These are phyloP conservation scores for Alliaria petiolata DNA, from an alignment of 345 rosid species.

Conservation along the genomic window DNA sequence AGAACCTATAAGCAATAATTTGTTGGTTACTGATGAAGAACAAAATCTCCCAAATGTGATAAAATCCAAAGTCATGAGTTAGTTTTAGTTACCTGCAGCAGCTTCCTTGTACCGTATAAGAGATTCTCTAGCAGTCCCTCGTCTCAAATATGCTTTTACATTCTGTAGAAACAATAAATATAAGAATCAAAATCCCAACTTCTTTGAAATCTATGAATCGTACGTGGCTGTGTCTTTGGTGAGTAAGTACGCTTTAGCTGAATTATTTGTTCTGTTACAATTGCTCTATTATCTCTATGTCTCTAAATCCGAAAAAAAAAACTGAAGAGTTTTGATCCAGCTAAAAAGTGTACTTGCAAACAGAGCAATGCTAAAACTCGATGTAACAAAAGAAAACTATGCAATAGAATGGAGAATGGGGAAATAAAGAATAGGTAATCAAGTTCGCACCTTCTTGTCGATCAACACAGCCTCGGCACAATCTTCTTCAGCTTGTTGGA, in stretches of 20 bases:
- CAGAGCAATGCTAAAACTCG: background rate
- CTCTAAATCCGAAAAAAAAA: too few species aligned
- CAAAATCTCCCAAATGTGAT: background rate
- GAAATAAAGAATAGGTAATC: background rate
- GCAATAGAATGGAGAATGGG: background rate
- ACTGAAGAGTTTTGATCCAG: too few species aligned
- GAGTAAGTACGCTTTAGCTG: too few species aligned
- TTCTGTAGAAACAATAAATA: slow-evolving; percentile 44
- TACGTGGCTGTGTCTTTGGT: background rate
- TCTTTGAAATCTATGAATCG: background rate
- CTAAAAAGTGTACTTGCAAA: background rate
- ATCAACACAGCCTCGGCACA: slow-evolving; percentile 70
- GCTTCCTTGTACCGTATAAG: slow-evolving; percentile 75
- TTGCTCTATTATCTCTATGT: too few species aligned
- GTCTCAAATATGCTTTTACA: slow-evolving; percentile 91
- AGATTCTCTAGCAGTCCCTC: slow-evolving; percentile 90
- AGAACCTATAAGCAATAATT: background rate
- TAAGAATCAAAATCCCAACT: background rate
- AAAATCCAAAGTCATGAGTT: background rate
- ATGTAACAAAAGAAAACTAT: background rate
- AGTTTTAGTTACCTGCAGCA: slow-evolving; percentile 52
- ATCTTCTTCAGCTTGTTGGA: slow-evolving; percentile 88
- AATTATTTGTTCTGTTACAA: too few species aligned
- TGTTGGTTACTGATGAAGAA: background rate
- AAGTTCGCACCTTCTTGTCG: slow-evolving; percentile 66